Evolutionary conservation across 345 rosid species (phyloP).

Genomic region (Punica granatum): DNA sequence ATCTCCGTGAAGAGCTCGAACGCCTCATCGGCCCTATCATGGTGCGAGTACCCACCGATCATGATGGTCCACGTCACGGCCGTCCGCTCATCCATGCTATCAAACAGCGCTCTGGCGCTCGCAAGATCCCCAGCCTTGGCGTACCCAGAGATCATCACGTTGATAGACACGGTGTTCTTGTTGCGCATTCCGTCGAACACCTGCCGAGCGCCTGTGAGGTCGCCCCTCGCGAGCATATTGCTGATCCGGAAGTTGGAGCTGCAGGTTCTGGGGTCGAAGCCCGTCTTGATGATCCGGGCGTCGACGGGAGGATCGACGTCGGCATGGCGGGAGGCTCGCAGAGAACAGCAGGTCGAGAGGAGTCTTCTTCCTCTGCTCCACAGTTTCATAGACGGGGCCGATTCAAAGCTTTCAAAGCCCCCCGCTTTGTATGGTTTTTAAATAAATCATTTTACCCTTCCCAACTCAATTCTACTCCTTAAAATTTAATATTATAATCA

Average conservation of each 20-base stretch:
- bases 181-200: conserved; percentile 72
- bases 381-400: not conserved
- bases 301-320: conserved; percentile 26
- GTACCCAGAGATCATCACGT: conserved; percentile 61
- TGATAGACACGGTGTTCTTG: conserved; percentile 54
- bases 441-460: no score
- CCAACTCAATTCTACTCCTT: no score
- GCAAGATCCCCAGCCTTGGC: conserved; percentile 43
- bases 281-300: conserved; percentile 72
- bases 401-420: not conserved
- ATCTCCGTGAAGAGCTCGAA: conserved; percentile 50
- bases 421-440: no score
- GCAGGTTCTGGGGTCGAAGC: conserved; percentile 54
- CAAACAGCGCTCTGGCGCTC: conserved; percentile 48
- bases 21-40: conserved; percentile 37
- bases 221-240: conserved; percentile 25
- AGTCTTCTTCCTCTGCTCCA: conserved; percentile 3
- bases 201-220: conserved; percentile 47
- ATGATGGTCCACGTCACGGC: conserved; percentile 82
- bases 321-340: not conserved
- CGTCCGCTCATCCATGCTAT: conserved; percentile 41
- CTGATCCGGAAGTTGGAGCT: conserved; percentile 52
- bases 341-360: not conserved
- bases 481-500: no score
- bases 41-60: conserved; percentile 56